Base-by-base conservation (phyloP, 495 filamentous ascomycete genomes). In the Platismatia glauca region DNA sequence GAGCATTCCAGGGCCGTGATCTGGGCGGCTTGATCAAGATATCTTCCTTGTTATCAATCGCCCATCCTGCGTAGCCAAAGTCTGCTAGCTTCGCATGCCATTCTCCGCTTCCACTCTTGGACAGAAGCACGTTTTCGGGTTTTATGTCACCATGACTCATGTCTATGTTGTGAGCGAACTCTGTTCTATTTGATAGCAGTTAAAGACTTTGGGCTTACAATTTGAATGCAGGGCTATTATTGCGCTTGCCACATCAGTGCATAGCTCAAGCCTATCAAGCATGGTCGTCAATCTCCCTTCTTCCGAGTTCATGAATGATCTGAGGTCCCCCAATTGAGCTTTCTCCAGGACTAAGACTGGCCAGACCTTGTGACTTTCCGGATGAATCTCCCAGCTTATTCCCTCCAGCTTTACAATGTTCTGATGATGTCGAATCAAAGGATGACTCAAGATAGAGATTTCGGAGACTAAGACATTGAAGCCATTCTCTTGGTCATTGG, bases 101-200 rank as follows among this genome's bases (percentile, higher is more conserved):
- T 16, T 46, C 29, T 16, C 62, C 63, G 6, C 9, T 15, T 7
- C 29, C 46, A 48, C 69, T 58, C 16, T 55, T 33, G 62, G 73
- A 74, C 18, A 75, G 38, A n/a, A 75, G 61, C 7, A 74, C 62
- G 52, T 75, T 75, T 48, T 69, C 57, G 4, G 72, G 69, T 39
- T 74, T 74, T 24, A 75, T 66, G 33, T 75, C 73, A 34, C 72
- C 73, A 62, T 75, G 73, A 11, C 70, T 57, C 24, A 75, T 65
- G 33, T 61, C 73, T 34, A 15, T 38, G 1, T 41, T 18, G 29
- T 53, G 48, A 60, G 22, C 38, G 27, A 58, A 41, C 18, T 16
- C 35, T 43, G 41, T 29, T 8, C 16, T 35, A 6, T 18, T 37
- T 22, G 35, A 9, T 29, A 34, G n/a, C 16, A 56, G 53, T 29